Base-by-base conservation (phyloP, 345 rosid species). In the Euphorbia lathyris region DNA sequence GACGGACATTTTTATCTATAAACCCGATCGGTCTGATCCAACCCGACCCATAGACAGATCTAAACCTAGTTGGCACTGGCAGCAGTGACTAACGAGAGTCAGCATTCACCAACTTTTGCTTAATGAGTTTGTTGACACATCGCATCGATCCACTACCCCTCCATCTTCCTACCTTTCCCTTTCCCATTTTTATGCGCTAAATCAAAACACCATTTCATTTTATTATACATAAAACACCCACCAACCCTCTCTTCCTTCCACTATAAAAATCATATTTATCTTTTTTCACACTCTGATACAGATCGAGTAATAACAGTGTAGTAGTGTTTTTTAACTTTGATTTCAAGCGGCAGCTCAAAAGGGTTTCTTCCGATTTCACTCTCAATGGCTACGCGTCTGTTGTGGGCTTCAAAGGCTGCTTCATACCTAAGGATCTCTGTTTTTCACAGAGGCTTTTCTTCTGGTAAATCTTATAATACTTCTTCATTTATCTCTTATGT, bases 401-500 rank as follows among this genome's bases (percentile, higher is more conserved):
- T 93, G 80, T 92, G 96, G 97, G 93, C 97, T 61, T 90, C 99
- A 52, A 90, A 88, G 78, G 96, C 90, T 71, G 99, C 97, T 73
- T 88, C 96, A 58, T 79, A 79, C 78, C 90, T 92, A 68, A 86
- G 90, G 93, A 82, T 95, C 89, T 92, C 97, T 8, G 82, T 86
- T 59, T 38, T 82, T 29, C 83, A 84, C 71, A 85, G 97, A 78
- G 91, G 88, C 1, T 88, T 91, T 72, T 61, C 98, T 65, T 82
- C 97, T 0, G 92, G 97, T 93, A 78, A 69, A 38, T 68, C 59
- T 45, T 48, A 5, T 5, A 5, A 60, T 19, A 29, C 5, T 55
- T 47, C 32, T 23, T 53, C 59, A 10, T 50, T 57, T 19, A n/a
- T n/a, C n/a, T n/a, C n/a, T n/a, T n/a, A n/a, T n/a, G n/a, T n/a